Percentiles rank a stretch among this genome's conserved stretches.
Conservation (phyloP, 164 flowering plant genomes). For the Umbilicus rupestris region DNA sequence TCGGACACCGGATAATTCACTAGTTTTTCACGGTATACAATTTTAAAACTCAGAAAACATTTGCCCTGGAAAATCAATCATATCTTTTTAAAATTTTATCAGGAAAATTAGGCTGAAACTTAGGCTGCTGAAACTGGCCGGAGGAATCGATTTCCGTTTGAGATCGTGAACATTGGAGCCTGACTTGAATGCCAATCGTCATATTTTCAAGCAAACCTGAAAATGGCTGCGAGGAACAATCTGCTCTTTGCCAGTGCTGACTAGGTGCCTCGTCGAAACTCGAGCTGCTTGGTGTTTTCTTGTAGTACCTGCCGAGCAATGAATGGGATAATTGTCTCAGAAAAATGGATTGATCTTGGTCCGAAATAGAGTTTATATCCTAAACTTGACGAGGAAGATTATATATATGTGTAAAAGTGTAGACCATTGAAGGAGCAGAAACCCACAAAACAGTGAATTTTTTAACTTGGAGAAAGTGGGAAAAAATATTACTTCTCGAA, state of each 20-base stretch:
- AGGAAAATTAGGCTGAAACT: too few relatives aligned
- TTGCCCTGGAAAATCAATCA: too few relatives aligned
- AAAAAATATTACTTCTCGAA: constrained; percentile 50
- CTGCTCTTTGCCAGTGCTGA: neutral
- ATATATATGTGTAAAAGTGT: neutral
- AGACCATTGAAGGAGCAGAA: neutral
- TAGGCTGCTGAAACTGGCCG: too few relatives aligned
- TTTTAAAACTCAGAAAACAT: too few relatives aligned
- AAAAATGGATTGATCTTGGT: neutral
- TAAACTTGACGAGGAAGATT: neutral
- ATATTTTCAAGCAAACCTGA: too few relatives aligned
- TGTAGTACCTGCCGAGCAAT: constrained; percentile 44
- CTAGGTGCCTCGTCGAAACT: constrained; percentile 53
- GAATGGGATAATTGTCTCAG: neutral
- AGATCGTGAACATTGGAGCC: too few relatives aligned
- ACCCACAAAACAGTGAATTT: neutral
- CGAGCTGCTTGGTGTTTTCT: constrained; percentile 70
- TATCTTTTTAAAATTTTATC: too few relatives aligned
- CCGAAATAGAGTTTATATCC: neutral
- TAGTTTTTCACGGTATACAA: too few relatives aligned
- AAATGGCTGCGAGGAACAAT: neutral
- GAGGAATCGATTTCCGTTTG: too few relatives aligned
- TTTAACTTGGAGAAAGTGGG: too few relatives aligned
- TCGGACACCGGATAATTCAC: too few relatives aligned
- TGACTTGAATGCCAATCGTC: too few relatives aligned